Base-by-base conservation (phyloP, 192 early-diverging fungal genomes). In the Endogone sp. region DNA sequence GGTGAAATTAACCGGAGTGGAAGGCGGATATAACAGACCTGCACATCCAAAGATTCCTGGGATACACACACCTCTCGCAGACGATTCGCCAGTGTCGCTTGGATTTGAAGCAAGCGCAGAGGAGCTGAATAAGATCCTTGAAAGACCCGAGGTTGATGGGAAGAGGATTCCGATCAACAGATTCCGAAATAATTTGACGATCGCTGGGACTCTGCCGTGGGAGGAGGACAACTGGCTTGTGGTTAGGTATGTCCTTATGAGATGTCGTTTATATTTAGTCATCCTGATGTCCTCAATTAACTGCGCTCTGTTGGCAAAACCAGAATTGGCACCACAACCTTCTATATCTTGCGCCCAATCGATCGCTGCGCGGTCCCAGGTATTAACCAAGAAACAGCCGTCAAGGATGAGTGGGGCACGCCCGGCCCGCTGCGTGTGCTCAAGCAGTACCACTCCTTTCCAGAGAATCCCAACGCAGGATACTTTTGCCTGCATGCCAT, bases 191-290 rank as follows among this genome's bases (percentile, higher is more conserved):
- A 78, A 78, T 29, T 24, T 78, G 6, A 62, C 64, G 1, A 78
- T 78, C 30, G 16, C 63, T 21, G 72, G 72, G 27, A 78, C 76
- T 0, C 4, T 64, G 13, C 49, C 76, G 0, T 78, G 72, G 68
- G 76, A 78, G 21, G 76, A 78, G 58, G 76, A 78, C 25, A 26
- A 61, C 32, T 78, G 76, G 76, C 27, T 78, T 29, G 76, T 78
- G 8, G 68, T 59, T 20, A 68, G 57, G 73, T 78, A 67, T 73
- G 57, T 44, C 37, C 37, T 44, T 8, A 8, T 44, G 37, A 44
- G 13, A 8, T 44, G 4, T 8, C 37, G 37, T 13, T 44, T 44
- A 49, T 49, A 6, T 16, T 11, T 49, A 6, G 37, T 49, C 37
- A 11, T 49, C 37, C 37, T 1, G 37, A n/a, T n/a, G 0, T 16